Conservation (phyloP, 2,329 filamentous ascomycete genomes). For the Macroventuria anomochaeta region DNA sequence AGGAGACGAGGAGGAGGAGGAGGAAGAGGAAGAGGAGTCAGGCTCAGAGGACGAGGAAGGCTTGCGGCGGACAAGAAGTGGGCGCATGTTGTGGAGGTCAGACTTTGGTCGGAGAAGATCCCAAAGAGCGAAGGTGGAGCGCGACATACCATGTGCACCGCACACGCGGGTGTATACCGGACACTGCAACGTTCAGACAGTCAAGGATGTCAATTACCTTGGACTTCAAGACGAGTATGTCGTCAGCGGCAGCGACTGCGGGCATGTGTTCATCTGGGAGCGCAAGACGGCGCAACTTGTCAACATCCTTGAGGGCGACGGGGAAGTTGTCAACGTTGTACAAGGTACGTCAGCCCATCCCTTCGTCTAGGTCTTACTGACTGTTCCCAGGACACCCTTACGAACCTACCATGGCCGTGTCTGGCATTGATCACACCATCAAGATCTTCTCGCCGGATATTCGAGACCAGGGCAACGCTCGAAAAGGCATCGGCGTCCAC, state of each 20-base stretch:
- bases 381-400: constrained; percentile 64
- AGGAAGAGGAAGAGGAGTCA: constrained; percentile 40
- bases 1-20: constrained; percentile 41
- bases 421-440: constrained; percentile 71
- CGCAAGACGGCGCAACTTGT: constrained; percentile 65
- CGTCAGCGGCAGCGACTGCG: constrained; percentile 70
- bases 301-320: constrained; percentile 70
- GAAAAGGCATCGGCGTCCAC: constrained; percentile 64
- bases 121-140: constrained; percentile 60
- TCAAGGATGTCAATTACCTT: constrained; percentile 74
- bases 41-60: constrained; percentile 44
- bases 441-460: constrained; percentile 71
- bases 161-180: constrained; percentile 66
- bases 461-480: constrained; percentile 63
- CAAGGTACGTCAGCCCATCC: constrained; percentile 56
- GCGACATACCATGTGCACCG: constrained; percentile 61
- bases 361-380: neutral
- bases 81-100: constrained; percentile 55
- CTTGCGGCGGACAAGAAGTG: constrained; percentile 44
- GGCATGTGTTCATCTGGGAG: constrained; percentile 74
- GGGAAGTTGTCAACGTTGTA: constrained; percentile 73
- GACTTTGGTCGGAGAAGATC: constrained; percentile 55
- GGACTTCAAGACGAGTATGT: constrained; percentile 72
- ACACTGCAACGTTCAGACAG: constrained; percentile 71
- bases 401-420: constrained; percentile 70